These are phyloP conservation scores for Neurospora tetraspora DNA, from an alignment of 495 filamentous ascomycete genomes.

Conservation along the genomic window DNA sequence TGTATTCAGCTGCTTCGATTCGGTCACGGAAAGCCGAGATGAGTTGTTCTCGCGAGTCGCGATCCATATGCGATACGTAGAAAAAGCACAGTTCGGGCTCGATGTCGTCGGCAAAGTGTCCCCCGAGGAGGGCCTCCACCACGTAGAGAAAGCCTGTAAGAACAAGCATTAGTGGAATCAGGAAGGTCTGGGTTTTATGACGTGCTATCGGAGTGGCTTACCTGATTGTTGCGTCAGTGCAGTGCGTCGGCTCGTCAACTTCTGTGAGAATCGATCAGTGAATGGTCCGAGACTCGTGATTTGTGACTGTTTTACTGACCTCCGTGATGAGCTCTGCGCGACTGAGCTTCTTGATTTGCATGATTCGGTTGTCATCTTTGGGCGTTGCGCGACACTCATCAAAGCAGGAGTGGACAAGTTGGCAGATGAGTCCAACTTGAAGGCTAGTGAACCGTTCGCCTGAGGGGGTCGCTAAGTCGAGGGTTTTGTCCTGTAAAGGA, in stretches of 20 bases:
- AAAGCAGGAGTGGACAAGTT: neutral
- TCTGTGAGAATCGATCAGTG: neutral
- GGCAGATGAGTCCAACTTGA: neutral
- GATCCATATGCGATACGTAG: neutral
- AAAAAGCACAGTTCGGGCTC: neutral
- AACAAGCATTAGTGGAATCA: neutral
- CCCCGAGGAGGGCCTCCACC: neutral
- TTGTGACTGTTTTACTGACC: neutral
- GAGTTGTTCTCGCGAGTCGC: neutral
- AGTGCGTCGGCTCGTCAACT: neutral
- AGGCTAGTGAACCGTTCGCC: neutral
- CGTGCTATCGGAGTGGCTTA: neutral
- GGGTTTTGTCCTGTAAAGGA: neutral
- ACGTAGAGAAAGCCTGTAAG: neutral
- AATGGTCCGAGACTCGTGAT: neutral
- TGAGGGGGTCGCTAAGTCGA: neutral
- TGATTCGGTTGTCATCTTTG: neutral
- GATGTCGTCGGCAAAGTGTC: neutral
- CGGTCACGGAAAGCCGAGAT: neutral
- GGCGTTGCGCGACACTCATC: neutral
- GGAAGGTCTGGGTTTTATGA: neutral
- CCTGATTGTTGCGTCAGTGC: neutral
- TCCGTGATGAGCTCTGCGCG: neutral
- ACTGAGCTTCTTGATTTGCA: neutral
- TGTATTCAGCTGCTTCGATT: neutral